phyloP scores from a whole-genome alignment of 129 eudicot genomes.

The Flaveria bidentis region DNA sequence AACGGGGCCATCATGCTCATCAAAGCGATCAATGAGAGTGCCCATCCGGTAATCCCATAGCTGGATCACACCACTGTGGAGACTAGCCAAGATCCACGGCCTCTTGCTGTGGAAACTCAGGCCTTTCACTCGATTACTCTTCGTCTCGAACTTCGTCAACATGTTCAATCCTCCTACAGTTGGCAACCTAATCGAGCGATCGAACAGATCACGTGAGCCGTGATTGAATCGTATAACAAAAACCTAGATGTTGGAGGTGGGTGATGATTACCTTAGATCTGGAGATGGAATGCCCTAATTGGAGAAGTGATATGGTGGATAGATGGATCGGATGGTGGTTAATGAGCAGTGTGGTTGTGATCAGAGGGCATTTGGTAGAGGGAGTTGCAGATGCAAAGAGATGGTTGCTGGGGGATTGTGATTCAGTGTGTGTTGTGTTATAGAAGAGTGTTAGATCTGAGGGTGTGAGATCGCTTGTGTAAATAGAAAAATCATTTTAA shows the following conservation, averaged over 20 bases:
- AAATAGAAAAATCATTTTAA: too few species aligned
- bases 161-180: slow-evolving; percentile 9
- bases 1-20: slow-evolving; percentile 88
- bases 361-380: slow-evolving; percentile 31
- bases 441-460: slow-evolving; percentile 31
- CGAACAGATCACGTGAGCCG: slow-evolving; percentile 15
- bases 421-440: slow-evolving; percentile 20
- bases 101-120: slow-evolving; percentile 49
- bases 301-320: neutral
- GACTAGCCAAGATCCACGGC: slow-evolving; percentile 48
- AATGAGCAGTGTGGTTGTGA: slow-evolving; percentile 29
- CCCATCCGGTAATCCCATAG: slow-evolving; percentile 76
- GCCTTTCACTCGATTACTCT: slow-evolving; percentile 50
- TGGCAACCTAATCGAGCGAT: slow-evolving; percentile 19
- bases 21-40: slow-evolving; percentile 77
- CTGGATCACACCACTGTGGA: slow-evolving; percentile 50
- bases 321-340: slow-evolving; percentile 10
- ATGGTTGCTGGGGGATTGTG: slow-evolving; percentile 11
- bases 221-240: slow-evolving; percentile 14
- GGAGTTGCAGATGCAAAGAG: neutral
- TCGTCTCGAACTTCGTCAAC: slow-evolving; percentile 40
- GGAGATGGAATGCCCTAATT: slow-evolving; percentile 9
- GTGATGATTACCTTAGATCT: slow-evolving; percentile 27
- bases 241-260: slow-evolving; percentile 24
- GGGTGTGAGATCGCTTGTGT: slow-evolving; percentile 8